Conservation (phyloP, 2,329 filamentous ascomycete species). For the Parastagonospora nodorum region DNA sequence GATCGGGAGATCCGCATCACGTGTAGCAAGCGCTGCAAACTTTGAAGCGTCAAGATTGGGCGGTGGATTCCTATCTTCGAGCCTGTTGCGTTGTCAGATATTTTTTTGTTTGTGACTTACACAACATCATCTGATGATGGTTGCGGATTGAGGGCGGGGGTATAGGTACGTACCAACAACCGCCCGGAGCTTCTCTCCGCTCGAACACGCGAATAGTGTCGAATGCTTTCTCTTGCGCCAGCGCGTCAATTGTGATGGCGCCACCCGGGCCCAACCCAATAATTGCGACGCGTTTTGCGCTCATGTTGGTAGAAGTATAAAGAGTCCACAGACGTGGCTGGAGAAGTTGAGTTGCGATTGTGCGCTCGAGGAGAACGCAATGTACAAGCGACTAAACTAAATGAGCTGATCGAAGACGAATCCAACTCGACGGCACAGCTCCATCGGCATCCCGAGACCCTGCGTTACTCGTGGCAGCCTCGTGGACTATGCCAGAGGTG, state of each 20-base stretch:
- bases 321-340: neutral
- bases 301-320: constrained; percentile 6
- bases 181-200: constrained; percentile 62
- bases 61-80: constrained; percentile 25
- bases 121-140: too few relatives aligned
- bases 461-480: neutral
- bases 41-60: constrained; percentile 25
- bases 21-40: constrained; percentile 22
- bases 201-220: constrained; percentile 67
- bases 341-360: neutral
- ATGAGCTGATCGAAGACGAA: neutral
- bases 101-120: neutral
- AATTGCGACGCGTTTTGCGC: constrained; percentile 57
- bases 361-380: too few relatives aligned
- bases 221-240: constrained; percentile 63
- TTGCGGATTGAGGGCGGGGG: too few relatives aligned
- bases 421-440: neutral
- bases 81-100: constrained; percentile 15
- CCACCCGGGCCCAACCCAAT: constrained; percentile 67
- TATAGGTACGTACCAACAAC: constrained; percentile 60
- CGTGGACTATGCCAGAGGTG: neutral
- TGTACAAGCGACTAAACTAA: too few relatives aligned
- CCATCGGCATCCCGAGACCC: neutral
- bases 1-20: constrained; percentile 24
- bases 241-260: constrained; percentile 64